Evolutionary conservation across 2,329 filamentous ascomycete genomes (phyloP), one percentile per base, ranked within the genome.

Genomic region (Akanthomyces muscarius): DNA sequence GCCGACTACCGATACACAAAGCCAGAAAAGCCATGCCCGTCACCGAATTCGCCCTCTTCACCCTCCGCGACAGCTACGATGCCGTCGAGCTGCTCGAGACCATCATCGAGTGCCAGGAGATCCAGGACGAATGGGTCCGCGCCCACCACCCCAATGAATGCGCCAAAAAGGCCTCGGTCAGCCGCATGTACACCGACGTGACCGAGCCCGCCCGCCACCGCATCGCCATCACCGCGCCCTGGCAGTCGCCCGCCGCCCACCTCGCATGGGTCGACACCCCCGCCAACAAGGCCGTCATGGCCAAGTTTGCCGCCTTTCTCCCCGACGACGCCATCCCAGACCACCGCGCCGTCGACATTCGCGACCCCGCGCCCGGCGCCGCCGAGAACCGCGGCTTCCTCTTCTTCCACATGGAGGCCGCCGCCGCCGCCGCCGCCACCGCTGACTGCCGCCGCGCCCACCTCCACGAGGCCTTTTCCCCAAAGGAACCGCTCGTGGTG

Each of bases 141-240:
- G 52, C 71, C 3, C 70, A 78, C 64, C 72, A 77, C 54, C 76
- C 77, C 1, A 64, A 71, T 36, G 68, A 74, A 13, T 71, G 75
- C 14, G 48, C 70, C 21, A 69, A 75, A 61, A 71, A 72, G 51
- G 68, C 71, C 2, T 68, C 71, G 52, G 70, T 77, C 21, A 77
- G 76, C 50, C 71, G 71, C 47, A 71, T 74, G 63, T 76, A 73
- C 63, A 68, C 74, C 36, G 72, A 69, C 47, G 73, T 74, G 23
- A 71, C 74, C 28, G 10, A 23, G 11, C 69, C 70, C 3, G 71
- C 78, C 61, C 73, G 74, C 13, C 69, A 73, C 2, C 68, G 70
- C 33, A 64, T 79, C n/a, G 70, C 83, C 66, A 72, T 83, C 65
- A 77, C 76, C 5, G 77, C 80, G 21, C 73, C 76, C 13, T 82